phyloP scores from a whole-genome alignment of 257 asterid species.

The Solanum chiquidenum region DNA sequence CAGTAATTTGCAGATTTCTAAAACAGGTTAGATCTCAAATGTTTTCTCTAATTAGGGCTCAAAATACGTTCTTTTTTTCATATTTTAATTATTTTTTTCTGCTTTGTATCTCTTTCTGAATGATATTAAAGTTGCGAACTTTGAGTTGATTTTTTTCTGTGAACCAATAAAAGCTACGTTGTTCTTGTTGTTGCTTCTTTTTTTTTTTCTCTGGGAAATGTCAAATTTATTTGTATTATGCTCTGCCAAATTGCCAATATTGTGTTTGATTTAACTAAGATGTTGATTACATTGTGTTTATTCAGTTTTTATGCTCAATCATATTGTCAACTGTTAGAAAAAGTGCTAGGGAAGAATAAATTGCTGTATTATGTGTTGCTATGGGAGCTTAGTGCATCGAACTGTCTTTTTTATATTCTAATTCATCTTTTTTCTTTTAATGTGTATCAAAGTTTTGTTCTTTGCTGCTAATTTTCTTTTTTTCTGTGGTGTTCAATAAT shows the following conservation, averaged over 20 bases:
- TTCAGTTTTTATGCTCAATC: neutral
- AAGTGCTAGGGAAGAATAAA: neutral
- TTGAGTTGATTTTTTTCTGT: neutral
- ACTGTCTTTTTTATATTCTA: neutral
- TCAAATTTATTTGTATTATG: neutral
- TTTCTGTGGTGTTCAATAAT: neutral
- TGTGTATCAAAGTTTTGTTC: neutral
- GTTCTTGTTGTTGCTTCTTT: too few species aligned
- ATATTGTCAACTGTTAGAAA: neutral
- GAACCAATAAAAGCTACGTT: neutral
- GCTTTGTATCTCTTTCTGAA: neutral
- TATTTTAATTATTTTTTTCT: neutral
- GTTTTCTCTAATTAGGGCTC: neutral
- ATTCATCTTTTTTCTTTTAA: neutral
- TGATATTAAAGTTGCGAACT: neutral
- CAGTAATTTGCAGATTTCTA: neutral
- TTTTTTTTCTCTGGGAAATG: neutral
- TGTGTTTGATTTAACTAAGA: neutral
- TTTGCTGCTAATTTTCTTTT: neutral
- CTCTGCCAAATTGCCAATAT: neutral
- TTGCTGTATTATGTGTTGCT: neutral
- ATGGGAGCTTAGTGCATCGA: neutral
- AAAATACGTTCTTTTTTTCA: neutral
- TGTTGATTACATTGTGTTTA: neutral
- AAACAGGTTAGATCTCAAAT: neutral